Evolutionary conservation across 306 rosid genomes (phyloP), one percentile per base, ranked within the genome.

Genomic region (Corylus americana): DNA sequence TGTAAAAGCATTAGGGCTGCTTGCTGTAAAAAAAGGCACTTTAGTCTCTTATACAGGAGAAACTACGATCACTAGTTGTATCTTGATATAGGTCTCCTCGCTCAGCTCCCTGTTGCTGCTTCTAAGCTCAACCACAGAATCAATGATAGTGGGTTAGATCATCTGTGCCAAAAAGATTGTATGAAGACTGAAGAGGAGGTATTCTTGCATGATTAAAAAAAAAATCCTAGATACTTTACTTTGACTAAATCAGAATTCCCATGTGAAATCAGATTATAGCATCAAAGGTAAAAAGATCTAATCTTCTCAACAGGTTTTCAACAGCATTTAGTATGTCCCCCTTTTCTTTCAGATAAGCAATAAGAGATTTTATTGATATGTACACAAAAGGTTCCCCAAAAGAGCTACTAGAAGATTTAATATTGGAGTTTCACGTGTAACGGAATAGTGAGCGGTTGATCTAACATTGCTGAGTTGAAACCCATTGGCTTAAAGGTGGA

Each of bases 71-170:
- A 62, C 22, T 55, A 18, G 20, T 55, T 18, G n/a, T 8, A n/a
- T 58, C 35, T 55, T 55, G 59, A 58, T 22, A n/a, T 11, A 22
- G 66, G 66, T 20, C 35, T 58, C 66, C 64, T 58, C 8, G 12
- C 31, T 22, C 64, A 20, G 64, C 35, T 58, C 13, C 35, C 1
- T 55, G 66, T 22, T 4, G 5, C 31, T 22, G 66, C 29, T 58
- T 22, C 31, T 22, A 22, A 58, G 77, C 62, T 77, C 81, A 61
- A 79, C 78, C 91, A 83, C 75, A 49, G 49, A 69, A 82, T 57
- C 72, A 73, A 61, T 54, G n/a, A 62, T 68, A 69, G 61, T 71
- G 71, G 14, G 50, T 76, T 57, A 71, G 78, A 22, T 53, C 59
- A 70, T 54, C 78, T 18, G 12, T 22, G 42, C 61, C 13, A 20